Percentiles rank a stretch among this genome's conserved stretches.
phyloP scores from a whole-genome alignment of 106 monocot species.

The Phalaenopsis aphrodite region DNA sequence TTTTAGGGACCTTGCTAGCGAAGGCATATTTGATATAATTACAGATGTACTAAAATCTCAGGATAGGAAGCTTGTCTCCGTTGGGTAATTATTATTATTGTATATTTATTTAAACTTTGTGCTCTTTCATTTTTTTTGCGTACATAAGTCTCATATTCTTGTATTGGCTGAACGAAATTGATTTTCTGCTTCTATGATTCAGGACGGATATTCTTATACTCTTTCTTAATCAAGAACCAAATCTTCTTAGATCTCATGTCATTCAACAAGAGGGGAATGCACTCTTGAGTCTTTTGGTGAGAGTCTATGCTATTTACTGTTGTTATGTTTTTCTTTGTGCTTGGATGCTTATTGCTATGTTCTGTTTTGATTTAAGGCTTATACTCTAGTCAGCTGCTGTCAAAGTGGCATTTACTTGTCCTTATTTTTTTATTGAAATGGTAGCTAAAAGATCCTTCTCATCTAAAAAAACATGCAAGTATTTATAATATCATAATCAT shows the following conservation, averaged over 20 bases:
- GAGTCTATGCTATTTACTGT: slow-evolving; percentile 5
- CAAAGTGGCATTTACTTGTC: background rate
- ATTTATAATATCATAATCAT: background rate
- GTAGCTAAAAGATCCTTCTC: background rate
- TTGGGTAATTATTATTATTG: slow-evolving; percentile 54
- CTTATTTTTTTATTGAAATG: background rate
- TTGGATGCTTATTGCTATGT: background rate
- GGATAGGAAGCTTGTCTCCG: slow-evolving; percentile 73
- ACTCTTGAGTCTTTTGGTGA: slow-evolving; percentile 53
- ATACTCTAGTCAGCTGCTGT: background rate
- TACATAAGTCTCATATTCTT: background rate
- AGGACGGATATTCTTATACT: slow-evolving; percentile 65
- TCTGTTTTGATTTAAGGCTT: background rate
- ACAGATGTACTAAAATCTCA: slow-evolving; percentile 69
- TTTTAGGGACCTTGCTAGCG: slow-evolving; percentile 79
- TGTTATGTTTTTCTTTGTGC: background rate
- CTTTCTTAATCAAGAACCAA: slow-evolving; percentile 60
- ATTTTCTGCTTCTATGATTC: slow-evolving; percentile 18
- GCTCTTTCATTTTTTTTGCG: background rate
- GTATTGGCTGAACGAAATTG: background rate
- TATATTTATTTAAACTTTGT: background rate
- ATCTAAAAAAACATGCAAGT: background rate
- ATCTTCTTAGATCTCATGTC: slow-evolving; percentile 48
- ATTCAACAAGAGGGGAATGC: slow-evolving; percentile 51
- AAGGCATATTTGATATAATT: slow-evolving; percentile 89